Evolutionary conservation across 2,329 filamentous ascomycete species (phyloP).

Genomic region (Fusarium falciforme): DNA sequence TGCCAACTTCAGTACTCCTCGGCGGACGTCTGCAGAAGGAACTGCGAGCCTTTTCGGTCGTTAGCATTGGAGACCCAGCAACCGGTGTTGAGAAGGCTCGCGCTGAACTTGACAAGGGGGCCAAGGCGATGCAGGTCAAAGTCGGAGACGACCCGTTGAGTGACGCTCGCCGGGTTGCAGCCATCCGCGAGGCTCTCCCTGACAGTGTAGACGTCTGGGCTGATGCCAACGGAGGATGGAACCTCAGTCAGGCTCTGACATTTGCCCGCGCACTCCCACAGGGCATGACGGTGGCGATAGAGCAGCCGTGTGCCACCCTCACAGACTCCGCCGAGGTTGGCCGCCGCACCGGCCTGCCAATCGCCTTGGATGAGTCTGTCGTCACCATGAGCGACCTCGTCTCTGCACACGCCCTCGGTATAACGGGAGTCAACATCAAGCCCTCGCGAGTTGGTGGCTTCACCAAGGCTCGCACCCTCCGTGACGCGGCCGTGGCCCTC

Average conservation of each 20-base stretch:
- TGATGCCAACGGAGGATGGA: neutral
- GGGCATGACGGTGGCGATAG: neutral
- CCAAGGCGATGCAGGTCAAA: slow-evolving; percentile 9
- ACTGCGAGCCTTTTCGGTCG: neutral
- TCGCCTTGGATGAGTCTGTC: neutral
- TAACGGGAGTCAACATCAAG: slow-evolving; percentile 14
- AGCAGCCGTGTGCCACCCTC: neutral
- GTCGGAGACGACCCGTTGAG: slow-evolving; percentile 6
- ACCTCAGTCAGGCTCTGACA: neutral
- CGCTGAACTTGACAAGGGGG: slow-evolving; percentile 1
- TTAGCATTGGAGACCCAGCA: neutral
- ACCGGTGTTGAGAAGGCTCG: neutral
- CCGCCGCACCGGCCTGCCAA: neutral
- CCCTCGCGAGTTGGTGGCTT: slow-evolving; percentile 9
- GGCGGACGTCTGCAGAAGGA: neutral
- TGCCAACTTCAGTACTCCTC: neutral
- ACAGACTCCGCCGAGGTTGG: neutral
- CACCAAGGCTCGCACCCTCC: slow-evolving; percentile 9
- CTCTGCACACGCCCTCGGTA: neutral
- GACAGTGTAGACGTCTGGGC: neutral
- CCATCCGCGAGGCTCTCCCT: neutral
- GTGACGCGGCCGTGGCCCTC: slow-evolving; percentile 8
- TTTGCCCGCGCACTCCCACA: neutral
- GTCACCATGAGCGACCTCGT: slow-evolving; percentile 8
- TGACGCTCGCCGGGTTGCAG: neutral